phyloP scores from a whole-genome alignment of 2,329 filamentous ascomycete genomes.

The Beauveria scarabaeidicola region DNA sequence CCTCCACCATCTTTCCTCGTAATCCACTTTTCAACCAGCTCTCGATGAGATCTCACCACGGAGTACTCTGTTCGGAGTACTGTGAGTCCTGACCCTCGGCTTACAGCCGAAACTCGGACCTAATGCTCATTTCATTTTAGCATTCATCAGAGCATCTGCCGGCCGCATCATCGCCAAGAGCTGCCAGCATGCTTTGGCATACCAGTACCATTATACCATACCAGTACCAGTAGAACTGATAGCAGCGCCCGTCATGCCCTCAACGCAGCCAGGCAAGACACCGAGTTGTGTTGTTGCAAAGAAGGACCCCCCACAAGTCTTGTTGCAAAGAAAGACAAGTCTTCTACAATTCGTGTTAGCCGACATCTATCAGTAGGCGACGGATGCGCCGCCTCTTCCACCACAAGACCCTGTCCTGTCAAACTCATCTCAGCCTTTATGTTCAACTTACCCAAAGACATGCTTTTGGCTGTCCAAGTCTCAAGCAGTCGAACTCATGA shows the following conservation, averaged over 20 bases:
- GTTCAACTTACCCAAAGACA: not conserved
- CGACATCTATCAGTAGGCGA: not conserved
- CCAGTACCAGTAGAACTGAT: not conserved
- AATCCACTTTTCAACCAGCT: slow-evolving; percentile 3
- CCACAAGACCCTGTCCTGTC: not conserved
- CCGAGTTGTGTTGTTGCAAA: not conserved
- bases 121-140: not conserved
- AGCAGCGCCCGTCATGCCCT: not conserved
- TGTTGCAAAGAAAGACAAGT: not conserved
- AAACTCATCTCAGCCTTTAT: not conserved
- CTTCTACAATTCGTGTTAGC: not conserved
- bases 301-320: not conserved
- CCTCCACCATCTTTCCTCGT: not conserved
- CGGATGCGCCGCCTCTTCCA: not conserved
- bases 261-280: not conserved
- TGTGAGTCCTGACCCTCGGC: not conserved
- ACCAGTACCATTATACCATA: too few relatives aligned
- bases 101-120: not conserved
- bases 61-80: too few relatives aligned
- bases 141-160: not conserved
- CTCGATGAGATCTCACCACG: slow-evolving; percentile 6
- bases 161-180: not conserved
- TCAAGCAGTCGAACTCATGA: not conserved
- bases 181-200: not conserved
- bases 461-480: not conserved